Evolutionary conservation across 208 protist genomes (phyloP), one percentile per base, ranked within the genome.

Genomic region (Crithidia fasciculata): DNA sequence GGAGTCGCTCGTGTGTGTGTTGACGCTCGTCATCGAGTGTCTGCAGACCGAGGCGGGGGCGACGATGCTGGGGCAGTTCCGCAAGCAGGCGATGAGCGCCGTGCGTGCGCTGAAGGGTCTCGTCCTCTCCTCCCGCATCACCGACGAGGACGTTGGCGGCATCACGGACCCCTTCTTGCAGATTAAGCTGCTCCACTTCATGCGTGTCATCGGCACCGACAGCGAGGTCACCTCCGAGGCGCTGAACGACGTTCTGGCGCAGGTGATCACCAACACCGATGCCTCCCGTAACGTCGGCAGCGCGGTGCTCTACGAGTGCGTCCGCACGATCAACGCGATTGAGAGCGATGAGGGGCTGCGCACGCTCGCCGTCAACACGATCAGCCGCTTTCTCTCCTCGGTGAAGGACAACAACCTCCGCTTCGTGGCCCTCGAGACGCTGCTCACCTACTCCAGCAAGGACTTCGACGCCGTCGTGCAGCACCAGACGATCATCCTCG

Each of bases 141-240:
- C 96, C 10, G 98, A 99, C 47, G 81, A 98, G 72, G 98, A 99
- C 82, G 90, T 99, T 10, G 54, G 72, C 28, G 98, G 98, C 45
- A 93, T 99, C 53, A 94, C 95, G 0, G 98, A 99, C 82, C 99
- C 99, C 2, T 99, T 99, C 81, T 81, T 99, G 10, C 99, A 99
- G 87, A 93, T 99, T 49, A 98, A 98, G 69, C 62, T 98, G 37
- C 85, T 99, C 8, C 81, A 96, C 69, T 96, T 99, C 69, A 95
- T 99, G 72, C 80, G 97, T 56, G 82, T 99, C 52, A 94, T 99
- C 15, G 99, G 98, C 55, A 77, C 82, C 7, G 95, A 84, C 71
- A 95, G 98, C 83, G n/a, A 83, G 5, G 97, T 97, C 43, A 85
- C 95, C 12, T 96, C 85, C 10, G 98, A 99, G 60, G 75, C 85